Conservation (phyloP, 306 rosid species). For the Trichosanthes cucumerina region DNA sequence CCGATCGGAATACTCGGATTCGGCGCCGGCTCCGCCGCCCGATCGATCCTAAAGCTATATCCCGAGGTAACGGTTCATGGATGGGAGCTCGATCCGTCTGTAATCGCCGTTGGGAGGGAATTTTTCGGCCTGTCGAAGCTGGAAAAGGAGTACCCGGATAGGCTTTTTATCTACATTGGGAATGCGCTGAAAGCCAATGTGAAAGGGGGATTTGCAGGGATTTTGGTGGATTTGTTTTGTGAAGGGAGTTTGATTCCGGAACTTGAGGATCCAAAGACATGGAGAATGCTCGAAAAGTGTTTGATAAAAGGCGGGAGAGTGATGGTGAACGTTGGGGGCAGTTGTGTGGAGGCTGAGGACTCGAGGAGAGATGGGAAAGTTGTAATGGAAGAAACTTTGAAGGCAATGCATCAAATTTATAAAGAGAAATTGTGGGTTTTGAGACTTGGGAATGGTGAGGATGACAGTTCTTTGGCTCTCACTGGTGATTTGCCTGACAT, state of each 20-base stretch:
- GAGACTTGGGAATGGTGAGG: conserved; percentile 50
- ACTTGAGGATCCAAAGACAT: conserved; percentile 63
- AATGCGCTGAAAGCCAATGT: conserved; percentile 45
- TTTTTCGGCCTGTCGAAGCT: conserved; percentile 45
- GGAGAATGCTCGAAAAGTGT: conserved; percentile 42
- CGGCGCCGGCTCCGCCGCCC: conserved; percentile 76
- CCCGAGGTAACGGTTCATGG: conserved; percentile 48
- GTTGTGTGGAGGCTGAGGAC: conserved; percentile 85
- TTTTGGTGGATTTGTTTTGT: conserved; percentile 64
- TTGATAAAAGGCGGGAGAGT: conserved; percentile 80
- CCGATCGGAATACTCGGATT: conserved; percentile 79
- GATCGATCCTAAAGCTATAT: conserved; percentile 42
- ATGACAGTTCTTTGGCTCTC: conserved; percentile 80
- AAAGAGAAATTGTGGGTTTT: conserved; percentile 38
- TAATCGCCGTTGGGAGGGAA: conserved; percentile 65
- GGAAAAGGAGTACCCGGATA: conserved; percentile 31
- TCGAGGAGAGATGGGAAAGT: conserved; percentile 42
- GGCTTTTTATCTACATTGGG: conserved; percentile 56
- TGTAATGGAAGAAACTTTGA: conserved; percentile 55
- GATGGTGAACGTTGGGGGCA: conserved; percentile 93
- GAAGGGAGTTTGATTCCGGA: conserved; percentile 61
- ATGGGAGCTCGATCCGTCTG: conserved; percentile 90
- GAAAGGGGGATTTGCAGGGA: conserved; percentile 65
- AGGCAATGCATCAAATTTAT: conserved; percentile 53
- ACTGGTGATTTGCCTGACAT: conserved; percentile 56